Conservation (phyloP, 176 grass and related monocot species). For the Aegilops sharonensis region DNA sequence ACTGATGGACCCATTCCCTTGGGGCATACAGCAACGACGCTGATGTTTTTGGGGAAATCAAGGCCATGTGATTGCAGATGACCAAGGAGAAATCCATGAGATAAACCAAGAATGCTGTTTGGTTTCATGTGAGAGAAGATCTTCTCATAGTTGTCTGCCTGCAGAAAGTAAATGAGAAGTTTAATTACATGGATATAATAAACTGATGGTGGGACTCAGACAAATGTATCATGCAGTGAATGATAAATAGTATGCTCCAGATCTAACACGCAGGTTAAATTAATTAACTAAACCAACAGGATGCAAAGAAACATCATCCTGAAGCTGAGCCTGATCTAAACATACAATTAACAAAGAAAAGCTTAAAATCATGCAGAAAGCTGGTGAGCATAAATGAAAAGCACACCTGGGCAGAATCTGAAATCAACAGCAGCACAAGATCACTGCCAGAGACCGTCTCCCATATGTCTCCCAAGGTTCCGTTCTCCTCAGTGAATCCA, state of each 20-base stretch:
- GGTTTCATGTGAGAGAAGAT: slow-evolving; percentile 90
- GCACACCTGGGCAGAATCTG: slow-evolving; percentile 80
- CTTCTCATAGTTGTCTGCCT: slow-evolving; percentile 90
- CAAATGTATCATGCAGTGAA: neutral
- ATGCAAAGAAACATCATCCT: neutral
- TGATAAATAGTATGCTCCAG: neutral
- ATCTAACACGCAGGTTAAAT: neutral
- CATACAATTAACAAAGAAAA: neutral
- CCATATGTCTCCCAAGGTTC: slow-evolving; percentile 83
- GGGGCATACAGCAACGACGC: slow-evolving; percentile 77
- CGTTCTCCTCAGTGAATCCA: slow-evolving; percentile 88
- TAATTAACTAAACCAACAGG: neutral
- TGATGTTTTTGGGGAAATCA: slow-evolving; percentile 79
- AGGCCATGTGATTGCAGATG: slow-evolving; percentile 64
- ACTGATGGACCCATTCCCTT: slow-evolving; percentile 87
- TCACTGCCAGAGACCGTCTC: slow-evolving; percentile 83
- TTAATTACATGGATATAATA: neutral
- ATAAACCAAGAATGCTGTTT: slow-evolving; percentile 78
- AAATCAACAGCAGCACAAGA: slow-evolving; percentile 89
- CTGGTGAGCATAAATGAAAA: slow-evolving; percentile 7
- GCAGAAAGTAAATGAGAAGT: neutral
- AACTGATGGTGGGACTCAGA: neutral
- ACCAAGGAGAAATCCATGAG: slow-evolving; percentile 77
- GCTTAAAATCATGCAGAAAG: slow-evolving; percentile 4
- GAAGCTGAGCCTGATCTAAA: neutral